phyloP scores from a whole-genome alignment of 73 alveolate genomes.

The Symbiodinium pilosum region DNA sequence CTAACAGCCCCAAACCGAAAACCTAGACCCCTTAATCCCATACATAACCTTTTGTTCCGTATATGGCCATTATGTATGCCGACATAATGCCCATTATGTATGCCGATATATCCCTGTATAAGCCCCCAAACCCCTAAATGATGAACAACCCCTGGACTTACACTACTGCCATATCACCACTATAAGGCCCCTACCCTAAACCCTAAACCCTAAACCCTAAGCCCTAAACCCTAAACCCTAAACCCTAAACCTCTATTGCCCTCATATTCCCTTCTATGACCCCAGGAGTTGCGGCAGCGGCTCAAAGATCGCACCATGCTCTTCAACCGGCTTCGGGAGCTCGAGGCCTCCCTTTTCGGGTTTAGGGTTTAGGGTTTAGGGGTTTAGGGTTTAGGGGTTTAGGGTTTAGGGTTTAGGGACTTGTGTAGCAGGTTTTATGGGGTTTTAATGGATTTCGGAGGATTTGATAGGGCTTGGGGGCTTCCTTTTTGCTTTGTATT shows the following conservation, averaged over 20 bases:
- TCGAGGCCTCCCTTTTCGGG: constrained; percentile 22
- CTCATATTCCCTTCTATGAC: neutral
- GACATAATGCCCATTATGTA: too few species aligned
- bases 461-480: neutral
- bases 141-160: too few species aligned
- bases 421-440: neutral
- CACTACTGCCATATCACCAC: too few species aligned
- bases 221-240: neutral
- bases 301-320: constrained; percentile 65
- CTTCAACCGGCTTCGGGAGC: constrained; percentile 79
- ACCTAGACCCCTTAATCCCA: too few species aligned
- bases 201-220: neutral
- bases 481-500: neutral
- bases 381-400: neutral
- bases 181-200: neutral
- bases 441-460: neutral
- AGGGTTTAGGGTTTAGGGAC: neutral
- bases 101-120: too few species aligned
- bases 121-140: neutral
- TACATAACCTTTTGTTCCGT: too few species aligned
- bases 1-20: too few species aligned
- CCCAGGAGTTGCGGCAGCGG: constrained; percentile 72
- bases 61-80: too few species aligned
- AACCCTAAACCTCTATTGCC: neutral
- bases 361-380: neutral